These are phyloP conservation scores for Physcomitrellopsis africana DNA, from an alignment of 225 moss, liverwort and hornwort species.

Conservation along the genomic window DNA sequence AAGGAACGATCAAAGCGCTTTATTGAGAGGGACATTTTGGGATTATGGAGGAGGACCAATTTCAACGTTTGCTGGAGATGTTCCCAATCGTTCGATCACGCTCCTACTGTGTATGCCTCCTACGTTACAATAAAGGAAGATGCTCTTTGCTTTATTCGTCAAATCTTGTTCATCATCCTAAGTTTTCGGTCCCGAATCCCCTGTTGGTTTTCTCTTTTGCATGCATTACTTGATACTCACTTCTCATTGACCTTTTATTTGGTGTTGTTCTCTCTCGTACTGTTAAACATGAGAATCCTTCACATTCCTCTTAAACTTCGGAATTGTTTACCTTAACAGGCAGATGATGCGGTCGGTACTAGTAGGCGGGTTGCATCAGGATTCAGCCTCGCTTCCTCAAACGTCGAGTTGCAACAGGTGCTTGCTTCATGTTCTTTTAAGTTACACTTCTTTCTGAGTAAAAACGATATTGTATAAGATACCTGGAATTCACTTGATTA, in stretches of 20 bases:
- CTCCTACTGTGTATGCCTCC: slow-evolving; percentile 54
- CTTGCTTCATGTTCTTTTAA: not conserved
- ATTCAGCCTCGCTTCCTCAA: slow-evolving; percentile 34
- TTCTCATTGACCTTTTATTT: too few relatives aligned
- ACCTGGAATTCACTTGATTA: not conserved
- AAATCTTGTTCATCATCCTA: not conserved
- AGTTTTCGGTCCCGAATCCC: not conserved
- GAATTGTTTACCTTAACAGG: slow-evolving; percentile 36
- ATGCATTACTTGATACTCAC: too few relatives aligned
- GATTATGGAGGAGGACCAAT: slow-evolving; percentile 69
- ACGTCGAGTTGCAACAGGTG: slow-evolving; percentile 54
- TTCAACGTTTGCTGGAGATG: slow-evolving; percentile 59
- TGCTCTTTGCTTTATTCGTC: not conserved
- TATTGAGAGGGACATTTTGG: slow-evolving; percentile 27
- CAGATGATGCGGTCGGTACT: slow-evolving; percentile 47
- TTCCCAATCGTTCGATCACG: slow-evolving; percentile 63
- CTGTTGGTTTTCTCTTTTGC: not conserved
- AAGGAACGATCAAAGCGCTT: slow-evolving; percentile 16
- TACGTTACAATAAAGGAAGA: not conserved
- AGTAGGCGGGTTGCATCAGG: slow-evolving; percentile 43
- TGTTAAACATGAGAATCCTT: too few relatives aligned
- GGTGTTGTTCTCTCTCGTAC: too few relatives aligned
- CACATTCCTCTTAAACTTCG: not conserved
- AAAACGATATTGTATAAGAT: slow-evolving; percentile 4
- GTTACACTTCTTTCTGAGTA: slow-evolving; percentile 13